These are phyloP conservation scores for Yamadazyma kitorensis DNA, from an alignment of 805 yeast genomes.

Conservation along the genomic window DNA sequence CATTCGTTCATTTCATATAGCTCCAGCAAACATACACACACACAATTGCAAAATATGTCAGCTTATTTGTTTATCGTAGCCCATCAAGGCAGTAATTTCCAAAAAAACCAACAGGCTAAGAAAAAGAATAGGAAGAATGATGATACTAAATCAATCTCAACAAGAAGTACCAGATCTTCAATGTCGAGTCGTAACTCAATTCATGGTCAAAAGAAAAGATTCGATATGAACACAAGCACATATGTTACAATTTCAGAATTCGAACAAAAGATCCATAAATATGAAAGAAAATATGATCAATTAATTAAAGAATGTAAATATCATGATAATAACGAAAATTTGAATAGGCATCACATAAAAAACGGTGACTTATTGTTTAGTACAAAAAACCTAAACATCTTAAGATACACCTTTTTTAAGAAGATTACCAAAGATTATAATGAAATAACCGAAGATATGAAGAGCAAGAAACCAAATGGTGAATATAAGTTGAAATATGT, in stretches of 20 bases:
- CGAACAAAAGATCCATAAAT: conserved; percentile 7
- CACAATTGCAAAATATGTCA: conserved; percentile 8
- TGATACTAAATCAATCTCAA: conserved; percentile 9
- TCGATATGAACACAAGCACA: conserved; percentile 9
- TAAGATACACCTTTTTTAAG: conserved; percentile 14
- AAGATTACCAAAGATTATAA: conserved; percentile 9
- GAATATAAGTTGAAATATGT: conserved; percentile 11
- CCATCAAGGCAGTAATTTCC: conserved; percentile 9
- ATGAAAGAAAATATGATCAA: conserved; percentile 5
- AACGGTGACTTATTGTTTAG: conserved; percentile 10
- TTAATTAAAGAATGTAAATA: conserved; percentile 8
- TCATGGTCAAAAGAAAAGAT: conserved; percentile 2
- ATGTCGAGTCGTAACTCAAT: conserved; percentile 8
- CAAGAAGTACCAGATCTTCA: conserved; percentile 10
- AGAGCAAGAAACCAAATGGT: conserved; percentile 4
- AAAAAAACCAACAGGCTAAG: conserved; percentile 3
- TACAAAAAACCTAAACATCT: conserved; percentile 11
- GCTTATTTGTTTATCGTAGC: conserved; percentile 14
- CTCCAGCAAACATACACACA: too few relatives aligned
- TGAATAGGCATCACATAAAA: conserved; percentile 8
- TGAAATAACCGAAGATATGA: conserved; percentile 7
- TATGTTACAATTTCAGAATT: conserved; percentile 5
- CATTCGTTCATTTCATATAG: too few relatives aligned
- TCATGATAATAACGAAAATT: conserved; percentile 9
- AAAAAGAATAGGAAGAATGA: conserved; percentile 2